Evolutionary conservation across 1,284 basidiomycete species (phyloP).

Genomic region (Ceratobasidium theobromae): DNA sequence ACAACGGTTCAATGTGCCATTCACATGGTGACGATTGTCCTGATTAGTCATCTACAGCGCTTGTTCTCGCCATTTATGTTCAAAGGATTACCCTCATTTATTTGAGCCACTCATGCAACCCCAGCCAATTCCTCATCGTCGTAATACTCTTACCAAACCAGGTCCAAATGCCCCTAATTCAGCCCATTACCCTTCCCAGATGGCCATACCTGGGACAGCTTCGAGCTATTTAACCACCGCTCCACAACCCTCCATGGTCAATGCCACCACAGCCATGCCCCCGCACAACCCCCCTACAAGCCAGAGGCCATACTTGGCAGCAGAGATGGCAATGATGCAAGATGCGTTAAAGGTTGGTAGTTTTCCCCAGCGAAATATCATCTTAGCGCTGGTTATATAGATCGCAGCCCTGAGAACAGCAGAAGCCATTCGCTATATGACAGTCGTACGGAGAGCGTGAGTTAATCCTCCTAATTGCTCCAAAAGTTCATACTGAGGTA

Average conservation of each 20-base stretch:
- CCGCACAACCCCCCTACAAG: neutral
- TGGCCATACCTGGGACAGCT: slow-evolving; percentile 11
- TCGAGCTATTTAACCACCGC: slow-evolving; percentile 1
- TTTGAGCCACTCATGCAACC: slow-evolving; percentile 7
- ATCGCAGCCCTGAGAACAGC: slow-evolving; percentile 23
- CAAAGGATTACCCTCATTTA: neutral
- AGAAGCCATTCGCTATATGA: slow-evolving; percentile 25
- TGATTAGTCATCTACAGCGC: slow-evolving; percentile 9
- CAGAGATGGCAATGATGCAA: slow-evolving; percentile 30
- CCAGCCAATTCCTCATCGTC: neutral
- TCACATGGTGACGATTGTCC: slow-evolving; percentile 19
- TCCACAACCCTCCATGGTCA: neutral
- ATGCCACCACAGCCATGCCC: neutral
- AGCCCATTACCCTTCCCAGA: slow-evolving; percentile 11
- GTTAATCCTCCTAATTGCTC: neutral
- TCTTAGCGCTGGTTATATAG: neutral
- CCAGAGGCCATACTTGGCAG: slow-evolving; percentile 20
- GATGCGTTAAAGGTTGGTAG: slow-evolving; percentile 10
- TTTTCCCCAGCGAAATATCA: too few relatives aligned
- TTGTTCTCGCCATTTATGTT: neutral
- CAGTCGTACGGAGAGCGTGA: slow-evolving; percentile 14
- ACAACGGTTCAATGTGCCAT: slow-evolving; percentile 4
- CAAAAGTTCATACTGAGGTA: slow-evolving; percentile 47
- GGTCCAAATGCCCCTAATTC: neutral
- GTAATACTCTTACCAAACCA: slow-evolving; percentile 16